These are phyloP conservation scores for Aspergillus fumigatiaffinis DNA, from an alignment of 2,329 filamentous ascomycete genomes.

Conservation along the genomic window DNA sequence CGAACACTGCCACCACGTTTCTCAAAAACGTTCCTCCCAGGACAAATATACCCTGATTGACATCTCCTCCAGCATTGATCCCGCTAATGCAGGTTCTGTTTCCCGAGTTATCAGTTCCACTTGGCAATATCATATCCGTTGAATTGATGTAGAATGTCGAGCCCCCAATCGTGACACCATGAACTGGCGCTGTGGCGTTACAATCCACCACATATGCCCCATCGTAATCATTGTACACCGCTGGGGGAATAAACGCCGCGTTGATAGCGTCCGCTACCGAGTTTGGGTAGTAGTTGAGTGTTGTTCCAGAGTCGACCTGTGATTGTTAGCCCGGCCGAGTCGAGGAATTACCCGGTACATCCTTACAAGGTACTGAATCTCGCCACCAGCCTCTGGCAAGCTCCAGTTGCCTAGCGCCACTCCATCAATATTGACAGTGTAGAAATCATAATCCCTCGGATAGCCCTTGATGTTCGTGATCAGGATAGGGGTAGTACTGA, in stretches of 20 bases:
- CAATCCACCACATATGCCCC: conserved; percentile 42
- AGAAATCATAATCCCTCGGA: conserved; percentile 12
- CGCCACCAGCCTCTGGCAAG: conserved; percentile 4
- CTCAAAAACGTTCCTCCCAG: conserved; percentile 46
- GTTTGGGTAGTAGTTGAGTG: conserved; percentile 33
- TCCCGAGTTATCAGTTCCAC: conserved; percentile 12
- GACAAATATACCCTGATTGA: conserved; percentile 15
- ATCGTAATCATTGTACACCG: conserved; percentile 24
- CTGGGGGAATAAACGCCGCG: conserved; percentile 40
- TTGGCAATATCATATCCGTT: conserved; percentile 25
- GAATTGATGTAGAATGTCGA: conserved; percentile 27
- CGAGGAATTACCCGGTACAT: not conserved
- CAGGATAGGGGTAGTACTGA: conserved; percentile 15
- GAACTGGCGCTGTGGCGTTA: conserved; percentile 35
- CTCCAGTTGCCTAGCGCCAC: conserved; percentile 8
- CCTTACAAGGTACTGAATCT: conserved; percentile 13
- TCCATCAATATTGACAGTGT: conserved; percentile 16
- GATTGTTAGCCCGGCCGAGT: not conserved
- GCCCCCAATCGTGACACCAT: conserved; percentile 41
- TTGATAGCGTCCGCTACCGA: conserved; percentile 37
- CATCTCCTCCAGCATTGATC: conserved; percentile 12
- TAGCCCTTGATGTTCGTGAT: conserved; percentile 14
- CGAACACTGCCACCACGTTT: conserved; percentile 49
- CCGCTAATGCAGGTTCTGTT: conserved; percentile 15
- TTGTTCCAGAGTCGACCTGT: conserved; percentile 25